Evolutionary conservation across 129 eudicot genomes (phyloP).

Genomic region (Arctium lappa): DNA sequence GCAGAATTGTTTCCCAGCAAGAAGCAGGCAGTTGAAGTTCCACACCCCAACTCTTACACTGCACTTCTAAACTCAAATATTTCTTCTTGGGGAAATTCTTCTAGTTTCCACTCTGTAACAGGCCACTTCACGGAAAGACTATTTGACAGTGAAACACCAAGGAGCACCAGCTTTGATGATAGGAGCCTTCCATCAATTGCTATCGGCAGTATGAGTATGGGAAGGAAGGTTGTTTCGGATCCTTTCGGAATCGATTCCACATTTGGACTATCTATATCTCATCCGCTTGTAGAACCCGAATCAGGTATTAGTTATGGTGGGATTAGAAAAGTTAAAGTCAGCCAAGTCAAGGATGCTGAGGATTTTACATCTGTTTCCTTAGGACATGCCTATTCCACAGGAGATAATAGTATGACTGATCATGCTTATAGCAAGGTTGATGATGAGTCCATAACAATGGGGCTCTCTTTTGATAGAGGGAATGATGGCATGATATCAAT

Average conservation of each 20-base stretch:
- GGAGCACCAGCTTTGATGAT: slow-evolving; percentile 34
- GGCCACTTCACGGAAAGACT: slow-evolving; percentile 45
- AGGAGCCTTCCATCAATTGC: slow-evolving; percentile 25
- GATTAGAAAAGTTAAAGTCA: slow-evolving; percentile 54
- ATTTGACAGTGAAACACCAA: slow-evolving; percentile 38
- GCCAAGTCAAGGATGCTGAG: slow-evolving; percentile 49
- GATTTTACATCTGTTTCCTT: slow-evolving; percentile 30
- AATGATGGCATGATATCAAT: slow-evolving; percentile 28
- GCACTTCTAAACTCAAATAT: slow-evolving; percentile 43
- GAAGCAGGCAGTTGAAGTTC: slow-evolving; percentile 51
- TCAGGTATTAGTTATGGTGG: slow-evolving; percentile 46
- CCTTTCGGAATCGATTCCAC: slow-evolving; percentile 35
- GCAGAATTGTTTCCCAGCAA: slow-evolving; percentile 46
- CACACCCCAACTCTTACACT: slow-evolving; percentile 40
- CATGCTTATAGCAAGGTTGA: slow-evolving; percentile 31
- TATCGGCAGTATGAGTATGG: slow-evolving; percentile 22
- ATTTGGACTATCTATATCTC: slow-evolving; percentile 45
- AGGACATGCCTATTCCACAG: slow-evolving; percentile 29
- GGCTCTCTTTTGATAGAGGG: slow-evolving; percentile 32
- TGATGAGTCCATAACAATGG: slow-evolving; percentile 38
- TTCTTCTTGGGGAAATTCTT: slow-evolving; percentile 45
- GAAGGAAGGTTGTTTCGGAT: slow-evolving; percentile 31
- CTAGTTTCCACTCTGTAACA: slow-evolving; percentile 37
- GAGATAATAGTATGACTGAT: slow-evolving; percentile 18
- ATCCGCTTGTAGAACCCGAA: slow-evolving; percentile 38